A percentile compares a stretch with the other conserved stretches of the same genome.
These are phyloP conservation scores for Leishmania arabica DNA, from an alignment of 208 protist genomes.

Conservation along the genomic window DNA sequence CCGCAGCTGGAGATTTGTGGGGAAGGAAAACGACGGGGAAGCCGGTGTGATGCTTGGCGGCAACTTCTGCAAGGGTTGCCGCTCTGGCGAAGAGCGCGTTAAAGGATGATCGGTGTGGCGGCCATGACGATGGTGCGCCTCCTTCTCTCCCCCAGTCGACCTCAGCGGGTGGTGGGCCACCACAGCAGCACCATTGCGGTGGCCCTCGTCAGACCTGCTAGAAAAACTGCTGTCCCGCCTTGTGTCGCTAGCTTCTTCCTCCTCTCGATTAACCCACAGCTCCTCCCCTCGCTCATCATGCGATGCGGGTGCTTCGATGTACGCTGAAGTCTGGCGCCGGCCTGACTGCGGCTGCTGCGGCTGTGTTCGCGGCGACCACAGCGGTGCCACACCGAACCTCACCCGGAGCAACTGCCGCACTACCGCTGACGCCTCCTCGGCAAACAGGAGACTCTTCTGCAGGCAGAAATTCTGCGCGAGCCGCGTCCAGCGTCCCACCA, in stretches of 20 bases:
- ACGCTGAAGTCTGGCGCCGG: background rate
- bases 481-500: conserved; percentile 28
- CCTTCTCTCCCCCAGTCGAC: background rate
- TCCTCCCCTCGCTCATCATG: conserved; percentile 9
- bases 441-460: conserved; percentile 62
- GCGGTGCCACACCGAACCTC: conserved; percentile 23
- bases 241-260: background rate
- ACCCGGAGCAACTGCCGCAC: conserved; percentile 43
- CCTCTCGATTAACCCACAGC: conserved; percentile 20
- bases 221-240: background rate
- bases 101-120: background rate
- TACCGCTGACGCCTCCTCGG: conserved; percentile 48
- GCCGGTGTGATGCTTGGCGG: background rate
- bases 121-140: background rate
- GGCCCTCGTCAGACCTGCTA: background rate
- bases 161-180: background rate
- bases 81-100: background rate
- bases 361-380: background rate
- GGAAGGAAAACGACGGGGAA: background rate
- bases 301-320: background rate
- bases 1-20: background rate
- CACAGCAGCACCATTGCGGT: background rate
- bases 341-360: background rate
- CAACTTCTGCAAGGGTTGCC: background rate
- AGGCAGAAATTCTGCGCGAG: conserved; percentile 36